phyloP scores from a whole-genome alignment of 768 basidiomycete species.

The Leucocoprinus leucothites region DNA sequence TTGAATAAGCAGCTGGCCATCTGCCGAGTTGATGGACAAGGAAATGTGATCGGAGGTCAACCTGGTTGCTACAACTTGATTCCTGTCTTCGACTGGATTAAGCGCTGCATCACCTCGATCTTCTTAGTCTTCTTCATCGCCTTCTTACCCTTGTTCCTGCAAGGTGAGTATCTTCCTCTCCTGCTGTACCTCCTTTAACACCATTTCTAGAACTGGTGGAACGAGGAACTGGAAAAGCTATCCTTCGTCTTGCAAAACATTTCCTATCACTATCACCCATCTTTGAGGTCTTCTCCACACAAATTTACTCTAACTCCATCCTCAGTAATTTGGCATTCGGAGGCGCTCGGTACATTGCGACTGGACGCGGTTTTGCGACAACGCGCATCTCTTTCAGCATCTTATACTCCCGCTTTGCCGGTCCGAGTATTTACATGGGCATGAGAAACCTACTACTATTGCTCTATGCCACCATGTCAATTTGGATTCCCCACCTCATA shows the following conservation, averaged over 20 bases:
- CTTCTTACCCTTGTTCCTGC: conserved; percentile 93
- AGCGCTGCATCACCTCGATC: conserved; percentile 93
- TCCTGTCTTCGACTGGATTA: conserved; percentile 98
- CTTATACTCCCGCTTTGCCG: conserved; percentile 97
- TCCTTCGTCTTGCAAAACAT: conserved; percentile 93
- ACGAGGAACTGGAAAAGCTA: conserved; percentile 91
- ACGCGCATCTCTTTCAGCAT: conserved; percentile 95
- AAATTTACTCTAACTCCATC: conserved; percentile 97
- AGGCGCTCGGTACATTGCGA: conserved; percentile 98
- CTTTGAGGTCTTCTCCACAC: conserved; percentile 98
- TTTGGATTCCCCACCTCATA: conserved; percentile 93
- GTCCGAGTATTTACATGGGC: conserved; percentile 99
- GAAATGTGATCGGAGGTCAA: conserved; percentile 80
- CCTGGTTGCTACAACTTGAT: conserved; percentile 94
- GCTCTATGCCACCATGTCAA: conserved; percentile 85
- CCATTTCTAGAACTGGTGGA: conserved; percentile 81
- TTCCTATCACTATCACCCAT: conserved; percentile 96
- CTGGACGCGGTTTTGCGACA: conserved; percentile 98
- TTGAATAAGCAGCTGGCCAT: conserved; percentile 91
- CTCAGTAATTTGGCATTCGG: conserved; percentile 96
- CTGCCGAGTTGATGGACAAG: conserved; percentile 79
- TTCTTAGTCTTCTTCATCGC: conserved; percentile 99
- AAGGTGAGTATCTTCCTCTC: conserved; percentile 55
- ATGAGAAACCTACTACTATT: conserved; percentile 90
- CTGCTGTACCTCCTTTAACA: background rate